Base-by-base conservation (phyloP, 371 early-diverging fungal genomes). In the Basidiobolus meristosporus region DNA sequence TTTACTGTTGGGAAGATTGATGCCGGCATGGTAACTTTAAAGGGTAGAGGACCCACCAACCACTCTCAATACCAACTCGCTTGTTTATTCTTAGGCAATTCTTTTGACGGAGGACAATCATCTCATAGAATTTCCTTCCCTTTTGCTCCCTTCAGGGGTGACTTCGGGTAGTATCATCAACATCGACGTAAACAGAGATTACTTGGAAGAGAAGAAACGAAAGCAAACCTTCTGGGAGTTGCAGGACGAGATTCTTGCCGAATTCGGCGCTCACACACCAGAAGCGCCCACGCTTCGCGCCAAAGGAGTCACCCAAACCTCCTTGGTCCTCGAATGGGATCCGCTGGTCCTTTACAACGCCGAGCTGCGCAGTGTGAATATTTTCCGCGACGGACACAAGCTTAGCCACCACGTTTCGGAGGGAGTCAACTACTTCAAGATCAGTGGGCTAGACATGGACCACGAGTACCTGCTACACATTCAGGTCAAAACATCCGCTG, bases 111-210 rank as follows among this genome's bases (percentile, higher is more conserved):
- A 77, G 48, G 90, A 93, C 56, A 89, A 96, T 68, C 97, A 96
- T 62, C 71, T 92, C 19, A 89, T 96, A 46, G 97, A 96, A 54
- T 92, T 96, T 49, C 97, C 97, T 2, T 82, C 93, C 0, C 66
- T 90, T 11, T 73, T 96, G n/a, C 67, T 96, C 32, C 97, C 97
- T 12, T 77, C 76, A 43, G 90, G 89, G 26, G 89, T 93, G 17
- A 59, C 75, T 12, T 78, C 90, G 3, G 97, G 97, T 17, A 88
- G 88, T 20, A 82, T 96, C 42, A 85, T 96, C 45, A 91, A 85
- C 57, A 75, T 96, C 50, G 70, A 87, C 21, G 89, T 93, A 15
- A 76, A 69, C 40, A 77, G 95, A 39, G 87, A 96, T 58, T 53
- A 59, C 2, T 70, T 74, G 10, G 79, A 87, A 38, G 97, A 96